Evolutionary conservation across 1,284 basidiomycete genomes (phyloP).

Genomic region (Uromyces viciae-fabae): DNA sequence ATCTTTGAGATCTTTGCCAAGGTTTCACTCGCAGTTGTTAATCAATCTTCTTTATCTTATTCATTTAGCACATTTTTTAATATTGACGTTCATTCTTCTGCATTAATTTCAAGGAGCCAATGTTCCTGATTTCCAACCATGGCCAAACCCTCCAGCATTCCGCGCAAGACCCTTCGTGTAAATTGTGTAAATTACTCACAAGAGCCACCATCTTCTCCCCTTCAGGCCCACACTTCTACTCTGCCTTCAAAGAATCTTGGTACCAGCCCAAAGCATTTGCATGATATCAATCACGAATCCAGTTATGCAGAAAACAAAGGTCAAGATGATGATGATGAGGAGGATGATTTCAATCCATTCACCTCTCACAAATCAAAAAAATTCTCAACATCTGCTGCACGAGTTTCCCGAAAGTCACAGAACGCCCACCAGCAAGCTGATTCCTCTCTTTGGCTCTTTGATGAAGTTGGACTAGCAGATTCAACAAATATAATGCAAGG

Average conservation of each 20-base stretch:
- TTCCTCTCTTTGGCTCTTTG: constrained; percentile 37
- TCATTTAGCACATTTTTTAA: too few relatives aligned
- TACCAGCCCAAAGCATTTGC: too few relatives aligned
- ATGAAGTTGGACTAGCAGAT: constrained; percentile 5
- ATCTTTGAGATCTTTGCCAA: too few relatives aligned
- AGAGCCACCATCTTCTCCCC: constrained; percentile 1
- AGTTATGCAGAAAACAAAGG: too few relatives aligned
- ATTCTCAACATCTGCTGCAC: not conserved
- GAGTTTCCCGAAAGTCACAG: not conserved
- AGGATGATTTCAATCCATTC: constrained; percentile 20
- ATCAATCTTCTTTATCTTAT: too few relatives aligned
- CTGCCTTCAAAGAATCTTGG: too few relatives aligned
- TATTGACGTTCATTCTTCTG: too few relatives aligned
- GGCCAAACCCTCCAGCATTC: constrained; percentile 42
- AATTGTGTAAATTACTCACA: constrained; percentile 9
- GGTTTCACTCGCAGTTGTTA: too few relatives aligned
- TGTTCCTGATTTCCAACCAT: too few relatives aligned
- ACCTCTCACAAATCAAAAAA: constrained; percentile 27
- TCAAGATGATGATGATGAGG: constrained; percentile 5
- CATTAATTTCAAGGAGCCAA: too few relatives aligned
- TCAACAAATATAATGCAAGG: constrained; percentile 27
- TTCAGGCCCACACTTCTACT: constrained; percentile 15
- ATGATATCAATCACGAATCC: too few relatives aligned
- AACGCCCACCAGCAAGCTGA: not conserved
- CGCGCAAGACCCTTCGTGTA: constrained; percentile 18